phyloP scores from a whole-genome alignment of 306 rosid genomes.

The Elaeagnus macrophylla region DNA sequence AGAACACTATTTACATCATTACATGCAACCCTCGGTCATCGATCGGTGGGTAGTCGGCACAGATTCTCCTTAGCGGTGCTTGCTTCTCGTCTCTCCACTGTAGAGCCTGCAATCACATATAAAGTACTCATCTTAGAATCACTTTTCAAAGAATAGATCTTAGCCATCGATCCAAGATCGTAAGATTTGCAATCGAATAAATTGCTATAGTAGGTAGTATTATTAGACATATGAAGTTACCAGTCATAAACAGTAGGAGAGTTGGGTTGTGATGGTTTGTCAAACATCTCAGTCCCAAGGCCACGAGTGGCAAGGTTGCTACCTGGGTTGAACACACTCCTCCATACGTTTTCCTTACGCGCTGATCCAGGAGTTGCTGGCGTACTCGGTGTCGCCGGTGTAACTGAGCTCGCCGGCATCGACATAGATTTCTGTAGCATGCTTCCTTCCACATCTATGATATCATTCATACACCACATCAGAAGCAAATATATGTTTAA shows the following conservation, averaged over 20 bases:
- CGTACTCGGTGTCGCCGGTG: constrained; percentile 53
- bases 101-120: constrained; percentile 58
- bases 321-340: constrained; percentile 96
- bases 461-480: constrained; percentile 8
- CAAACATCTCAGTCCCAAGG: constrained; percentile 57
- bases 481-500: not conserved
- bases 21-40: constrained; percentile 6
- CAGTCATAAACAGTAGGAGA: constrained; percentile 93
- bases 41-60: no score
- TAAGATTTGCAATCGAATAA: no score
- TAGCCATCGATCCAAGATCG: not conserved
- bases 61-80: constrained; percentile 47
- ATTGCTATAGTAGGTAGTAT: not conserved
- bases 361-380: constrained; percentile 45
- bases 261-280: constrained; percentile 68
- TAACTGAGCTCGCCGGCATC: constrained; percentile 37
- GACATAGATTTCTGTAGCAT: constrained; percentile 31
- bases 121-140: not conserved
- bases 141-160: not conserved
- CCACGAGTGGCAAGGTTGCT: constrained; percentile 65
- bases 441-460: constrained; percentile 35
- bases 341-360: constrained; percentile 82
- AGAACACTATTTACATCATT: constrained; percentile 30
- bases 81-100: constrained; percentile 69
- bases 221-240: constrained; percentile 19